phyloP scores from a whole-genome alignment of 108 stramenopile genomes.

The Fistulifera solaris region DNA sequence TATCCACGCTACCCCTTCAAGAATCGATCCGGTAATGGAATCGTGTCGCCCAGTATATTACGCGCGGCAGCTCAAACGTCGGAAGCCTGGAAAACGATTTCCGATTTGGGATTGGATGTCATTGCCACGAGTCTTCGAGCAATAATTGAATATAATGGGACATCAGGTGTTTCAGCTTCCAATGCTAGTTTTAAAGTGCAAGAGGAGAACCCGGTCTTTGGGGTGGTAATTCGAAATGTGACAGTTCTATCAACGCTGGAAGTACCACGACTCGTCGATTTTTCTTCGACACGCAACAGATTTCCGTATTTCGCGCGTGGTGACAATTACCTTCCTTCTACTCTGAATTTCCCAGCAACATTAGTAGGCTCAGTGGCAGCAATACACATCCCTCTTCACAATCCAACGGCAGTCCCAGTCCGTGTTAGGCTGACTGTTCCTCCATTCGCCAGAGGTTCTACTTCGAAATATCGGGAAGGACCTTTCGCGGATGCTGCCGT shows the following conservation, averaged over 20 bases:
- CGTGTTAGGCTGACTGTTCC: slow-evolving; percentile 45
- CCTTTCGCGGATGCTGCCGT: background rate
- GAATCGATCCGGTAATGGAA: slow-evolving; percentile 13
- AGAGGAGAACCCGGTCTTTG: slow-evolving; percentile 4
- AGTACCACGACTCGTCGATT: slow-evolving; percentile 40
- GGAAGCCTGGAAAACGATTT: slow-evolving; percentile 26
- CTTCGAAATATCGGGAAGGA: background rate
- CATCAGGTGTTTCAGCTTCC: slow-evolving; percentile 2
- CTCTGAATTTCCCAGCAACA: slow-evolving; percentile 47
- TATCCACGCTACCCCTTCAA: background rate
- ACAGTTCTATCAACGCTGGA: slow-evolving; percentile 33
- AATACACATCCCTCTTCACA: slow-evolving; percentile 35
- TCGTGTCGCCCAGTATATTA: slow-evolving; percentile 7
- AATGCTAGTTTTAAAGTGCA: background rate
- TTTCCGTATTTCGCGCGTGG: background rate
- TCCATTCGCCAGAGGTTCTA: background rate
- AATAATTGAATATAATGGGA: slow-evolving; percentile 25
- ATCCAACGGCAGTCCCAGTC: slow-evolving; percentile 63
- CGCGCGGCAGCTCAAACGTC: slow-evolving; percentile 21
- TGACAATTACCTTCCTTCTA: slow-evolving; percentile 10
- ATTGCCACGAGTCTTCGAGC: slow-evolving; percentile 29
- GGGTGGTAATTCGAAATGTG: slow-evolving; percentile 37
- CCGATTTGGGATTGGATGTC: slow-evolving; percentile 17
- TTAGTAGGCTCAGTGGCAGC: slow-evolving; percentile 33
- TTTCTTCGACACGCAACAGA: background rate